Evolutionary conservation across 345 rosid species (phyloP).

Genomic region (Citrus australasica): DNA sequence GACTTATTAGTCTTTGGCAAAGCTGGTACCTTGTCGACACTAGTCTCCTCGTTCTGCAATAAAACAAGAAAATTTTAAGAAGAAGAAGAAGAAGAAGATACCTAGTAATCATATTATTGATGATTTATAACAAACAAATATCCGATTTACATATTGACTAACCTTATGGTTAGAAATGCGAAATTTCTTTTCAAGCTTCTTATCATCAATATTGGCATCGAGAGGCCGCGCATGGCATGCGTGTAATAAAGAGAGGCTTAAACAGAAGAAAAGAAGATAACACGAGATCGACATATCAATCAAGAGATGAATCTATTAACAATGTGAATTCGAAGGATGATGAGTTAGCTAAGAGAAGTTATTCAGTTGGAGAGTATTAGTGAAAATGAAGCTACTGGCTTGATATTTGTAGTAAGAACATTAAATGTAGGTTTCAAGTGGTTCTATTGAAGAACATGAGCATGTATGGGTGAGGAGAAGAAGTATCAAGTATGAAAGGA

Average conservation of each 20-base stretch:
- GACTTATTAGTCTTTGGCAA: conserved; percentile 5
- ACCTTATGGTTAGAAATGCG: conserved; percentile 28
- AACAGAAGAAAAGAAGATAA: conserved; percentile 30
- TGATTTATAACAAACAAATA: background rate
- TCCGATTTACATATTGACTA: background rate
- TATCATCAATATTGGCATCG: conserved; percentile 16
- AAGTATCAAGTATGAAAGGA: conserved; percentile 16
- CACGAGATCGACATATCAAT: conserved; percentile 29
- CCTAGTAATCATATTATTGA: background rate
- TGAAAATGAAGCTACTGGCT: background rate
- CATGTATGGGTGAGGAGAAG: conserved; percentile 41
- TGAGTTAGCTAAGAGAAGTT: background rate
- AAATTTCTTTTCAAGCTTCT: conserved; percentile 25
- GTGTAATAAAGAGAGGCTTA: conserved; percentile 34
- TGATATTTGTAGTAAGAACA: conserved; percentile 35
- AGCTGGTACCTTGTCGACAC: conserved; percentile 7
- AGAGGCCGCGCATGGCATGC: conserved; percentile 51
- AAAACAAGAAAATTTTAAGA: background rate
- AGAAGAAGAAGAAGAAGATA: background rate
- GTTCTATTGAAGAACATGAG: conserved; percentile 43
- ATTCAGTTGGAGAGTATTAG: background rate
- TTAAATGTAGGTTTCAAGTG: conserved; percentile 44
- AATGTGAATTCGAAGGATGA: background rate
- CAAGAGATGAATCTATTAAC: background rate
- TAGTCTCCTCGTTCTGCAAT: conserved; percentile 17